Percentiles rank a stretch among this genome's conserved stretches.
Evolutionary conservation across 148 eudicot species (phyloP).

Genomic region (Euryodendron excelsum): DNA sequence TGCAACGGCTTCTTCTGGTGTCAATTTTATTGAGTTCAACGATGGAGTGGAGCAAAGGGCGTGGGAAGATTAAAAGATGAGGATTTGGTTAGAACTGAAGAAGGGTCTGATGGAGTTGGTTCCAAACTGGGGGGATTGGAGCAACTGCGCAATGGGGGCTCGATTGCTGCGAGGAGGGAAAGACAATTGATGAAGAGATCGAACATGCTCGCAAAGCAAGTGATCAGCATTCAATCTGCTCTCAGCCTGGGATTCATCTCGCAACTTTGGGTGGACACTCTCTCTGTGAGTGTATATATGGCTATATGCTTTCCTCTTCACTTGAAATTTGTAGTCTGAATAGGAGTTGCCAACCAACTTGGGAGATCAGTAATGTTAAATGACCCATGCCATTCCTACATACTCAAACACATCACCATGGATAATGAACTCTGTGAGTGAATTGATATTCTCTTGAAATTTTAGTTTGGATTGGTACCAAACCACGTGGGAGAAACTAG

Average conservation of each 20-base stretch:
- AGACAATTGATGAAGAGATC: constrained; percentile 52
- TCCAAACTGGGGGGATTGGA: constrained; percentile 24
- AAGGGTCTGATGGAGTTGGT: constrained; percentile 13
- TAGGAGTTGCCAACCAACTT: background rate
- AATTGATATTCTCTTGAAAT: background rate
- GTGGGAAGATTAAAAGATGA: constrained; percentile 20
- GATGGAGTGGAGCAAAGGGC: constrained; percentile 7
- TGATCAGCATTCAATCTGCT: constrained; percentile 60
- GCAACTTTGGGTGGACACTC: constrained; percentile 65
- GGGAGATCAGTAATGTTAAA: background rate
- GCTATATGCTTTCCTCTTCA: background rate
- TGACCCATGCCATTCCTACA: background rate
- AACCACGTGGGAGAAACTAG: too few species aligned
- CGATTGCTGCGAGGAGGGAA: constrained; percentile 22
- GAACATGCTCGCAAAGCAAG: constrained; percentile 69
- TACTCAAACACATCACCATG: background rate
- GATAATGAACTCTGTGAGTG: background rate
- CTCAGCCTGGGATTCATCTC: constrained; percentile 58
- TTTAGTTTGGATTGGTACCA: background rate
- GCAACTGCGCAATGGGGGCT: constrained; percentile 14
- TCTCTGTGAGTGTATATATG: constrained; percentile 47
- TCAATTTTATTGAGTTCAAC: constrained; percentile 15
- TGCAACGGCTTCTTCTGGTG: background rate
- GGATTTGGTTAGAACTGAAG: constrained; percentile 27
- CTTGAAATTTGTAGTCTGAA: background rate